These are phyloP conservation scores for Candida ponderosae DNA, from an alignment of 805 yeast species.

Conservation along the genomic window DNA sequence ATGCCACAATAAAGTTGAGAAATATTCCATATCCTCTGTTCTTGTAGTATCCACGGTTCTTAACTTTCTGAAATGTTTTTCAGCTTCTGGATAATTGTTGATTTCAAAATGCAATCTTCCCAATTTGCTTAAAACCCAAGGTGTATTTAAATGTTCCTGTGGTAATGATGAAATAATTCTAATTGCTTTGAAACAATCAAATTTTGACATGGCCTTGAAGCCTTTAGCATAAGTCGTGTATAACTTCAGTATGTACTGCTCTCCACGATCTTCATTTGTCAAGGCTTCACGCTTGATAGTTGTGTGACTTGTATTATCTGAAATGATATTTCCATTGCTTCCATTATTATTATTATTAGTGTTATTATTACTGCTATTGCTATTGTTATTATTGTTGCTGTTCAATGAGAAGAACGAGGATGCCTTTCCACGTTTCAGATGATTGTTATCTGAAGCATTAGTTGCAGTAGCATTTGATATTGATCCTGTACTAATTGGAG, in stretches of 20 bases:
- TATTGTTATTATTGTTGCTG: background rate
- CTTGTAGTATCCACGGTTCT: conserved; percentile 71
- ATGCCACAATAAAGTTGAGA: conserved; percentile 91
- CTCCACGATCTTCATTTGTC: conserved; percentile 21
- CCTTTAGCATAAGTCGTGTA: conserved; percentile 52
- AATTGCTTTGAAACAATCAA: conserved; percentile 77
- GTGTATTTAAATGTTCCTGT: conserved; percentile 53
- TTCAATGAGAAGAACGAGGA: background rate
- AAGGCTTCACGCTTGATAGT: conserved; percentile 8
- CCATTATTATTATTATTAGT: conserved; percentile 1
- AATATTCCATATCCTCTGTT: conserved; percentile 82
- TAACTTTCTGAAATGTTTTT: conserved; percentile 50
- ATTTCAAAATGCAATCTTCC: conserved; percentile 84
- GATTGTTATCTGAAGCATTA: background rate
- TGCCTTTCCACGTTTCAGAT: conserved; percentile 5
- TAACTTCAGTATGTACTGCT: conserved; percentile 36
- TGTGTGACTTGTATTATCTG: conserved; percentile 4
- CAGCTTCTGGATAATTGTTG: conserved; percentile 76
- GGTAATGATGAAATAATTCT: conserved; percentile 61
- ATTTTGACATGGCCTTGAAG: conserved; percentile 51
- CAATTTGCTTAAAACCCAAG: conserved; percentile 76
- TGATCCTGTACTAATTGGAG: background rate
- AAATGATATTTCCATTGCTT: background rate
- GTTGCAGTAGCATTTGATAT: conserved; percentile 1
- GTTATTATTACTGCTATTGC: background rate